Evolutionary conservation across 805 yeast genomes (phyloP).

Genomic region (Myxozyma lipomycoides): DNA sequence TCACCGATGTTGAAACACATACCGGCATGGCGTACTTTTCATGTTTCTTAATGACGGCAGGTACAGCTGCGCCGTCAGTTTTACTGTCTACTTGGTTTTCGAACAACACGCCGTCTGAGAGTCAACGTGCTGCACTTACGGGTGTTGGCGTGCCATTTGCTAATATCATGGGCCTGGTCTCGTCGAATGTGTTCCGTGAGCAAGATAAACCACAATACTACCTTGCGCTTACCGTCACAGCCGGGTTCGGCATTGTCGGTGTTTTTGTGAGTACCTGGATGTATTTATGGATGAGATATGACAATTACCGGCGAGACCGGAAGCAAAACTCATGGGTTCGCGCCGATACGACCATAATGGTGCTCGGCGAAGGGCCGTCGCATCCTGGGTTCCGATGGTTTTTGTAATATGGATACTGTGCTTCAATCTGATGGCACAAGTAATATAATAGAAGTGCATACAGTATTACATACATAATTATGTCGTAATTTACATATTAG

Average conservation of each 20-base stretch:
- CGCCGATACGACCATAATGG: slow-evolving; percentile 44
- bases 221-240: slow-evolving; percentile 49
- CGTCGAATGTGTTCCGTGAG: slow-evolving; percentile 49
- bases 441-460: too few relatives aligned
- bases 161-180: slow-evolving; percentile 54
- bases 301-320: slow-evolving; percentile 43
- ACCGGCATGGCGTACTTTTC: slow-evolving; percentile 45
- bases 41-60: slow-evolving; percentile 49
- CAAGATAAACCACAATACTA: slow-evolving; percentile 52
- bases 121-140: slow-evolving; percentile 46
- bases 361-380: slow-evolving; percentile 45
- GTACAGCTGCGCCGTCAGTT: slow-evolving; percentile 49
- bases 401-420: too few relatives aligned
- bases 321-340: slow-evolving; percentile 43
- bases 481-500: too few relatives aligned
- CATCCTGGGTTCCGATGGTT: slow-evolving; percentile 49
- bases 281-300: slow-evolving; percentile 41
- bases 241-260: slow-evolving; percentile 48
- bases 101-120: slow-evolving; percentile 47
- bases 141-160: slow-evolving; percentile 54
- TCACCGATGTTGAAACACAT: slow-evolving; percentile 43
- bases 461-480: too few relatives aligned
- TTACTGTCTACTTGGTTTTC: slow-evolving; percentile 51
- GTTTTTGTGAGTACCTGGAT: slow-evolving; percentile 36
- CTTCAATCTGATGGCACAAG: too few relatives aligned